Evolutionary conservation across 106 monocot genomes (phyloP).

Genomic region (Allium fistulosum): DNA sequence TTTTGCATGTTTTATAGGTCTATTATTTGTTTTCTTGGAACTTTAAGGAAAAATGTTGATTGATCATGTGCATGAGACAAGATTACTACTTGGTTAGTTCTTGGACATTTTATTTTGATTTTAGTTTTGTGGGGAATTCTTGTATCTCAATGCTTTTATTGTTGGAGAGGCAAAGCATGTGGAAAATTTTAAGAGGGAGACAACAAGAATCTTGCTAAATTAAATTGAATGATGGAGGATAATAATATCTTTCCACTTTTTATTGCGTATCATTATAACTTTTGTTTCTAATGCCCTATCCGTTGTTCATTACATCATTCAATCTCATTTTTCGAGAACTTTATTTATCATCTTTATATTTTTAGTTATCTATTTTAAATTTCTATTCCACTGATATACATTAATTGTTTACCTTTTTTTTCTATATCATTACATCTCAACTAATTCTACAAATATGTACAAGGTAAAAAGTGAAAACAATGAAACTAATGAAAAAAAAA

Average conservation of each 20-base stretch:
- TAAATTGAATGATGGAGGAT: constrained; percentile 3
- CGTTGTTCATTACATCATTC: too few relatives aligned
- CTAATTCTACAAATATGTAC: too few relatives aligned
- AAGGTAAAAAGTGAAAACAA: too few relatives aligned
- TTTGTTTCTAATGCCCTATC: constrained; percentile 1
- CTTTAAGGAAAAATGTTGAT: background rate
- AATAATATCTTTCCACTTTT: constrained; percentile 2
- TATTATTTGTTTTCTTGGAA: background rate
- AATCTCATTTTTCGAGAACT: background rate
- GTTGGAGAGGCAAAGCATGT: constrained; percentile 7
- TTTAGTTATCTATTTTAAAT: background rate
- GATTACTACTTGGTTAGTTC: background rate
- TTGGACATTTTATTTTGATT: background rate
- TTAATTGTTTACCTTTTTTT: too few relatives aligned
- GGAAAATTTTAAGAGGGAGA: constrained; percentile 10
- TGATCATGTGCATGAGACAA: background rate
- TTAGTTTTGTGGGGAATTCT: background rate
- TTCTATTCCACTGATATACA: too few relatives aligned
- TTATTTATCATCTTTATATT: background rate
- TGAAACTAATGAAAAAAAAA: too few relatives aligned
- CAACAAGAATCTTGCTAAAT: constrained; percentile 8
- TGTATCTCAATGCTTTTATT: background rate
- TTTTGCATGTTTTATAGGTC: background rate
- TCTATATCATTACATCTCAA: too few relatives aligned
- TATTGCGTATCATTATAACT: constrained; percentile 5